Evolutionary conservation across 2,329 filamentous ascomycete species (phyloP).

Genomic region (Aschersonia sp.): DNA sequence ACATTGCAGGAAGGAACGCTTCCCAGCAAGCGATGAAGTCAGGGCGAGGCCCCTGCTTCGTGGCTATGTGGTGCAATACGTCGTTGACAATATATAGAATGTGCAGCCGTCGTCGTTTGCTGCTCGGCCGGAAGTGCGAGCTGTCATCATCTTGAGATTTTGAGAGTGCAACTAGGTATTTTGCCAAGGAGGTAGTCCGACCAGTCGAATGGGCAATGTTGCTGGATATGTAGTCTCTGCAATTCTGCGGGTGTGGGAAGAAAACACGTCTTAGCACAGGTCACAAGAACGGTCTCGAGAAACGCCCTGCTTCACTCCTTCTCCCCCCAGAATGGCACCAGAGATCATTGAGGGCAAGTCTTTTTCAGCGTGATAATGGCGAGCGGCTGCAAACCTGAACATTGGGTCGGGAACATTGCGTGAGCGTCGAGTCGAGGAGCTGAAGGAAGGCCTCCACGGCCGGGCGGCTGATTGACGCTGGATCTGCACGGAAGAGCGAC

Average conservation of each 20-base stretch:
- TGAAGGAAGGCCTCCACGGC: slow-evolving; percentile 57
- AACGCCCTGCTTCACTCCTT: not conserved
- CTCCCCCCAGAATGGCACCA: not conserved
- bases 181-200: slow-evolving; percentile 54
- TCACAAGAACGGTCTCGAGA: slow-evolving; percentile 3
- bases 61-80: slow-evolving; percentile 49
- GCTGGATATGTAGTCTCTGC: slow-evolving; percentile 72
- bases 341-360: not conserved
- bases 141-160: slow-evolving; percentile 22
- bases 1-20: slow-evolving; percentile 45
- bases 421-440: slow-evolving; percentile 48
- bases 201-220: slow-evolving; percentile 54
- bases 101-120: slow-evolving; percentile 57
- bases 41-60: slow-evolving; percentile 22
- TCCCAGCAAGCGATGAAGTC: slow-evolving; percentile 43
- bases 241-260: slow-evolving; percentile 41
- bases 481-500: slow-evolving; percentile 59
- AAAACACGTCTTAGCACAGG: slow-evolving; percentile 7
- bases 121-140: slow-evolving; percentile 32
- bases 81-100: slow-evolving; percentile 70
- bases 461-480: slow-evolving; percentile 51
- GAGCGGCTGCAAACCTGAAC: slow-evolving; percentile 64
- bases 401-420: slow-evolving; percentile 64
- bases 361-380: slow-evolving; percentile 6
- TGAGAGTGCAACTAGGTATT: slow-evolving; percentile 59